Evolutionary conservation across 371 early-diverging fungal species (phyloP), one percentile per base, ranked within the genome.

Genomic region (Syncephalastrum contaminatum): DNA sequence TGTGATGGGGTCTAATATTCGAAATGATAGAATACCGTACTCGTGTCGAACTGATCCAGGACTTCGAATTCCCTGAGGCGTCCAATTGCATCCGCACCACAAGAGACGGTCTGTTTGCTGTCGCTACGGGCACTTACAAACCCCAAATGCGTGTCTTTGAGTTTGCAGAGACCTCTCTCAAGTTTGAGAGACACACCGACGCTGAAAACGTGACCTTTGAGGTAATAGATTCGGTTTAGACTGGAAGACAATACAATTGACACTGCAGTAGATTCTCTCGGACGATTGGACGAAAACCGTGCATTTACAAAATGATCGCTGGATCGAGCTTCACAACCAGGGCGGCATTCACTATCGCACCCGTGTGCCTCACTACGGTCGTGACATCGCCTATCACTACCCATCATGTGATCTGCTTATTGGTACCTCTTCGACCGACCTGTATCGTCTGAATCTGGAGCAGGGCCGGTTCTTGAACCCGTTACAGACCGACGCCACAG

Each of bases 281-380:
- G 96, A 98, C 60, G 99, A 99, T 77, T 98, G 97, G 96, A 95
- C 95, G 27, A 99, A 99, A 71, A 77, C 88, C 5, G 95, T 94
- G 19, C 87, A 92, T 49, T 72, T 99, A 70, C 97, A 97, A 72
- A 81, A 83, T 41, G 98, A 98, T 71, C 85, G 98, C 48, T 84
- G 89, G n/a, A 67, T 99, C 8, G 99, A 99, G 78, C 92, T 99
- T 60, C 99, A 99, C 68, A 80, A 94, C 6, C 97, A 96, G 64
- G 94, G 91, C 19, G 99, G 98, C 50, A 75, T 96, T 70, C 97
- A 98, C 66, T 97, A 95, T 64, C 82, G 87, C 54, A 94, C 97
- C n/a, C 84, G 97, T 66, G 90, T 99, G 22, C 99, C 99, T 43
- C 90, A 92, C 73, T 96, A 95, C 65, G 97, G 98, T 10, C 87